Base-by-base conservation (phyloP, 2,329 filamentous ascomycete species). In the Blumeria graminis region DNA sequence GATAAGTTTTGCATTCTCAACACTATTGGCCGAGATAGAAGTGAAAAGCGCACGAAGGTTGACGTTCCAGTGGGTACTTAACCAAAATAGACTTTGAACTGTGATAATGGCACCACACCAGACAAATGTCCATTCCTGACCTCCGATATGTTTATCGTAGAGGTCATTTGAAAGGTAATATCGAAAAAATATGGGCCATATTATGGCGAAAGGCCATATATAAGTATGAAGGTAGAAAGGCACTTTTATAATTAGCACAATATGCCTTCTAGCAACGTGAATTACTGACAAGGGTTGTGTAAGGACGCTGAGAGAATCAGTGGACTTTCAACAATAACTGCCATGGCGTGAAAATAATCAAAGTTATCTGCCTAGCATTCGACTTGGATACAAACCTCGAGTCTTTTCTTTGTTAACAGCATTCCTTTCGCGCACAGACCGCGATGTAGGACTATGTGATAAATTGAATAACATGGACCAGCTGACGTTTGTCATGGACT, bases 51-150 rank as follows among this genome's bases (percentile, higher is more conserved):
- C 84, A 65, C 81, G 79, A 60, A 96, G 73, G 66, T 89, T 82
- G 68, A 98, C 87, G 66, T 86, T 96, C 92, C 92, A 98, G 72
- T 96, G 87, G 51, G 92, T 98, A 72, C 85, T 90, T 60, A 98
- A 76, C 90, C 92, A 98, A 63, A 88, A 72, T 61, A 98, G 76
- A 61, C 86, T 81, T 72, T 98, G 93, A 57, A 84, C 66, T 10
- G 89, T 94, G 68, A 93, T 75, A 67, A 98, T 95, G 62, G 80
- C 76, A 64, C 85, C 90, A 62, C 84, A 78, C 81, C 86, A 98
- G 60, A 98, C 86, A 68, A 94, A 94, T 0, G 93, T 96, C 90
- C 92, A 98, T 74, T 98, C 92, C 63, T 84, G 81, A n/a, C 84
- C 89, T 64, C 84, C 80, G 61, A 98, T 93, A 72, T 96, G 82